Conservation (phyloP, 805 yeast species). For the Soucietia sequanensis region DNA sequence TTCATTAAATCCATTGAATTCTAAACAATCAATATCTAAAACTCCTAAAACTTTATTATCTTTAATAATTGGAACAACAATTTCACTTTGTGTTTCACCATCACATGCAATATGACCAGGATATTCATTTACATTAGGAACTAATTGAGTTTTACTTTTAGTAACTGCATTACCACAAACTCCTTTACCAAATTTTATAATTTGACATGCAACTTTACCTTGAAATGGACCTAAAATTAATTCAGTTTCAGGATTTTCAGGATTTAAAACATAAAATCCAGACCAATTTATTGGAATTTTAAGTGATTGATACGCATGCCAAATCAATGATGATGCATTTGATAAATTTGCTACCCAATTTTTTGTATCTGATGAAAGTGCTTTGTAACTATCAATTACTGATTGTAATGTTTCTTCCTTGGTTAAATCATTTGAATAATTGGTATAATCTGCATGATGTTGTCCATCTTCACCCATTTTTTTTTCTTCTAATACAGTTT, state of each 20-base stretch:
- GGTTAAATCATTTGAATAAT: conserved; percentile 38
- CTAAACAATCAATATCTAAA: conserved; percentile 80
- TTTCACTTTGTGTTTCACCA: conserved; percentile 89
- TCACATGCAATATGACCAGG: conserved; percentile 98
- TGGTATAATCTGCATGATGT: conserved; percentile 75
- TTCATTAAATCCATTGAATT: conserved; percentile 62
- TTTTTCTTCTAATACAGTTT: too few species aligned
- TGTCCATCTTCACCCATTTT: too few species aligned
- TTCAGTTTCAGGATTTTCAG: conserved; percentile 30
- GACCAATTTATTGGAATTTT: conserved; percentile 77
- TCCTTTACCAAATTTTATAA: conserved; percentile 73
- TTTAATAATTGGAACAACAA: conserved; percentile 77
- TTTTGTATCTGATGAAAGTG: conserved; percentile 57
- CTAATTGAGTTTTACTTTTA: conserved; percentile 61
- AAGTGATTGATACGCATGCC: conserved; percentile 80
- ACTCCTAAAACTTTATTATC: conserved; percentile 59
- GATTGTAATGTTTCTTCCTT: conserved; percentile 58
- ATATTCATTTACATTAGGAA: conserved; percentile 69
- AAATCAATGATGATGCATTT: conserved; percentile 79
- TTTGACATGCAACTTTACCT: conserved; percentile 95
- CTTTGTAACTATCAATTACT: conserved; percentile 60
- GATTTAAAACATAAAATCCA: conserved; percentile 73
- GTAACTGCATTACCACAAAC: conserved; percentile 89
- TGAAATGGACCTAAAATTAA: conserved; percentile 89
- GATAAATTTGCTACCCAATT: conserved; percentile 92